Conservation (phyloP, 1,139 yeast species). For the Taphrina flavorubra region DNA sequence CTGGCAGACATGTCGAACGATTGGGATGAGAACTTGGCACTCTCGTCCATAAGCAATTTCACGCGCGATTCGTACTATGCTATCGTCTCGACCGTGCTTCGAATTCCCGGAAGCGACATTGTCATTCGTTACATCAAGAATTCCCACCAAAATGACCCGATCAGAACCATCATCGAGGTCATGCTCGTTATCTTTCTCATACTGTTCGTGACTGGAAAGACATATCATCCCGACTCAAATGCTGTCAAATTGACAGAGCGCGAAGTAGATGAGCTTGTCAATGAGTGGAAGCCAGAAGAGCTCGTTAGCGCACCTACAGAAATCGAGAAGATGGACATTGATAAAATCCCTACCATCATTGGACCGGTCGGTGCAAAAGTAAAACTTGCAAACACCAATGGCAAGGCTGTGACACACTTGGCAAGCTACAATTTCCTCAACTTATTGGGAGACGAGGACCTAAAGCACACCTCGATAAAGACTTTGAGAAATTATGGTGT, state of each 20-base stretch:
- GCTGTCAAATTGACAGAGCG: conserved; percentile 65
- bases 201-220: conserved; percentile 79
- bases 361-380: conserved; percentile 61
- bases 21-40: conserved; percentile 38
- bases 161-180: conserved; percentile 82
- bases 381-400: conserved; percentile 47
- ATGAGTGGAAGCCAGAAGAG: conserved; percentile 92
- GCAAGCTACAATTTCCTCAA: conserved; percentile 65
- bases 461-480: conserved; percentile 63
- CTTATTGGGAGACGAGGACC: conserved; percentile 58
- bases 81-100: conserved; percentile 23
- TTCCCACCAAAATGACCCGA: conserved; percentile 94
- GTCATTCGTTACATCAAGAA: conserved; percentile 77
- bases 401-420: conserved; percentile 50
- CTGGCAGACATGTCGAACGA: conserved; percentile 10
- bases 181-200: conserved; percentile 81
- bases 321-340: conserved; percentile 66
- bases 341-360: conserved; percentile 66
- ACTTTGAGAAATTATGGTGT: conserved; percentile 80
- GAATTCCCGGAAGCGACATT: conserved; percentile 80
- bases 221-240: conserved; percentile 76
- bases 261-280: conserved; percentile 82
- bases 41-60: conserved; percentile 25
- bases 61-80: conserved; percentile 33
- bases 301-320: conserved; percentile 63